Conservation (phyloP, 257 asterid genomes). For the Plantago elongata region DNA sequence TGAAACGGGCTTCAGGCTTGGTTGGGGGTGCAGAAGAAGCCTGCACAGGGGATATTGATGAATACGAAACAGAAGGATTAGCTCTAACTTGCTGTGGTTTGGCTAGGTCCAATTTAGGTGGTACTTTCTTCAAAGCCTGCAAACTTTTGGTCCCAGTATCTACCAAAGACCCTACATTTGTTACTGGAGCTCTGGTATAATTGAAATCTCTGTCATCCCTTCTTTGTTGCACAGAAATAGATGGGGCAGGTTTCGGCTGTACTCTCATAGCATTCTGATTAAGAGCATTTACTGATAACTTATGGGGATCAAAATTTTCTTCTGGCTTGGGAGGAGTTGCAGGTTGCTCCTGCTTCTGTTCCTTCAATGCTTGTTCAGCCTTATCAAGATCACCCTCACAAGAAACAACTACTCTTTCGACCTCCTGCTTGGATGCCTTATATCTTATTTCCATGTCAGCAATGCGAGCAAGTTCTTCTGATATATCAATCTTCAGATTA, state of each 20-base stretch:
- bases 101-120: slow-evolving; percentile 43
- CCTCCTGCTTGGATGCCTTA: slow-evolving; percentile 68
- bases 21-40: slow-evolving; percentile 34
- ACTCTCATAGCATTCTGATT: slow-evolving; percentile 30
- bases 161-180: slow-evolving; percentile 32
- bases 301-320: slow-evolving; percentile 43
- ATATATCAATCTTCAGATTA: slow-evolving; percentile 60
- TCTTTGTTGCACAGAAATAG: slow-evolving; percentile 35
- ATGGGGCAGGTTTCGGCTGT: slow-evolving; percentile 29
- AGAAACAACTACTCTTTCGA: slow-evolving; percentile 56
- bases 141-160: slow-evolving; percentile 40
- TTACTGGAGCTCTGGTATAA: slow-evolving; percentile 32
- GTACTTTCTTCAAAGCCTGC: slow-evolving; percentile 39
- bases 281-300: slow-evolving; percentile 23
- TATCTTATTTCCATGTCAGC: slow-evolving; percentile 55
- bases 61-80: slow-evolving; percentile 37
- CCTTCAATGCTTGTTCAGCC: slow-evolving; percentile 54
- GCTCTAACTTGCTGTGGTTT: slow-evolving; percentile 44
- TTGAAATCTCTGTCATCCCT: slow-evolving; percentile 49
- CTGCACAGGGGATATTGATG: slow-evolving; percentile 42
- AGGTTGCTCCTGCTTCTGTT: slow-evolving; percentile 58
- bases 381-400: slow-evolving; percentile 66
- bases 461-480: slow-evolving; percentile 62
- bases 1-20: slow-evolving; percentile 37
- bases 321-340: slow-evolving; percentile 43